Evolutionary conservation across 345 rosid genomes (phyloP), one percentile per base, ranked within the genome.

Genomic region (Gossypium australe): DNA sequence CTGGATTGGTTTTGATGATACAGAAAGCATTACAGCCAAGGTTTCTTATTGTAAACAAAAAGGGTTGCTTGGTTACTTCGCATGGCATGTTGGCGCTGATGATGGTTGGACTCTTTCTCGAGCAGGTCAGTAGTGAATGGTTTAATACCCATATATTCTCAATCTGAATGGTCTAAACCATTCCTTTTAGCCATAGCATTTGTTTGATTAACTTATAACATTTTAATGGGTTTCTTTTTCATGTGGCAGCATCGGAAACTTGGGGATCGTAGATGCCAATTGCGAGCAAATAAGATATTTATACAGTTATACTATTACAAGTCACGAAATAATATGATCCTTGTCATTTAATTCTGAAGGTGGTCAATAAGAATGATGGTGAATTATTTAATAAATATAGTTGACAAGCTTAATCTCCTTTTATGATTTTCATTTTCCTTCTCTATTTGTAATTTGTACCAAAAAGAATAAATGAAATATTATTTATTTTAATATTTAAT

Each of bases 21-120:
- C 78, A 1, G 79, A 79, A 52, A 87, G 89, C 24, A 82, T 87
- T 13, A 75, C 82, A 0, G 75, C 81, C 0, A 92, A 92, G 83
- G 83, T 90, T 8, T 38, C 70, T 45, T 87, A 86, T 13, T 88
- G 88, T 53, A 79, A 85, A 76, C 85, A 49, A 11, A 85, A 76
- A 27, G 81, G 85, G 10, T 74, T 90, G 70, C 88, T 85, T 52
- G 97, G 97, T 76, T 92, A 89, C 84, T 92, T 83, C 80, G 86
- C 87, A 44, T 92, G 97, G 97, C 91, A 89, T 18, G 85, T 87
- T 20, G 86, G 85, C 0, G 82, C 71, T 34, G 97, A 92, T 18
- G 80, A 76, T 14, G 79, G 85, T 2, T 89, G 87, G 83, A 73
- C 74, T 75, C 83, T 88, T 55, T 81, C 88, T 70, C 77, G 78